Conservation (phyloP, 108 stramenopile species). For the Cyclotella kingstonii region DNA sequence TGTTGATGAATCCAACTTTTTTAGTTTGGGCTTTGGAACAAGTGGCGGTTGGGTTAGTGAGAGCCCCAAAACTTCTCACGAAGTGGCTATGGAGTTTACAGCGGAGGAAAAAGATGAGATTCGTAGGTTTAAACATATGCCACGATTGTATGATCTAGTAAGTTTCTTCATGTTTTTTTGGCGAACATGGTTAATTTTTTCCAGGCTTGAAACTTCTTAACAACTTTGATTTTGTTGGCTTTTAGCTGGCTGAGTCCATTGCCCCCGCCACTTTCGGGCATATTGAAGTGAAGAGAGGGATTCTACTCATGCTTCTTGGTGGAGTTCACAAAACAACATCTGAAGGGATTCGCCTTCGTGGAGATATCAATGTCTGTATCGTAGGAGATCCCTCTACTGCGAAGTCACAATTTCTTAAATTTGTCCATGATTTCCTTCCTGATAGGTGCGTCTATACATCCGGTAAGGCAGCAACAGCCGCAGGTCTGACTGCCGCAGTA, state of each 20-base stretch:
- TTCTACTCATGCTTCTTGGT: constrained; percentile 93
- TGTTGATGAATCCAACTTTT: constrained; percentile 25
- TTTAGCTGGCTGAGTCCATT: constrained; percentile 81
- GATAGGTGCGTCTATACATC: constrained; percentile 94
- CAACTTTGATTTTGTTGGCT: neutral
- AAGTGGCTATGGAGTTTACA: constrained; percentile 86
- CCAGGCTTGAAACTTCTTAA: constrained; percentile 1
- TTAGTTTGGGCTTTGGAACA: constrained; percentile 26
- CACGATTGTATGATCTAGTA: constrained; percentile 67
- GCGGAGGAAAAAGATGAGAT: constrained; percentile 87
- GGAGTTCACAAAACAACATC: constrained; percentile 96
- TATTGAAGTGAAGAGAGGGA: constrained; percentile 94
- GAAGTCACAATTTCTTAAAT: constrained; percentile 97
- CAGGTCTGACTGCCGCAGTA: constrained; percentile 98
- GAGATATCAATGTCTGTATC: constrained; percentile 98
- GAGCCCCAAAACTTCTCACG: constrained; percentile 67
- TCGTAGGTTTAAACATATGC: constrained; percentile 67
- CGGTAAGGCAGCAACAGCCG: constrained; percentile 96
- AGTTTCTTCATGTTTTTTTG: constrained; percentile 2
- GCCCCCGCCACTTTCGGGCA: constrained; percentile 96
- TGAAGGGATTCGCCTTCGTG: constrained; percentile 96
- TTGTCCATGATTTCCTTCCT: constrained; percentile 92
- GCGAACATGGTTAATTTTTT: neutral
- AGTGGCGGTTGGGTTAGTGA: constrained; percentile 26
- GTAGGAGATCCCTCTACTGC: constrained; percentile 99